Conservation (phyloP, 805 yeast species). For the Schizosaccharomyces osmophilus region DNA sequence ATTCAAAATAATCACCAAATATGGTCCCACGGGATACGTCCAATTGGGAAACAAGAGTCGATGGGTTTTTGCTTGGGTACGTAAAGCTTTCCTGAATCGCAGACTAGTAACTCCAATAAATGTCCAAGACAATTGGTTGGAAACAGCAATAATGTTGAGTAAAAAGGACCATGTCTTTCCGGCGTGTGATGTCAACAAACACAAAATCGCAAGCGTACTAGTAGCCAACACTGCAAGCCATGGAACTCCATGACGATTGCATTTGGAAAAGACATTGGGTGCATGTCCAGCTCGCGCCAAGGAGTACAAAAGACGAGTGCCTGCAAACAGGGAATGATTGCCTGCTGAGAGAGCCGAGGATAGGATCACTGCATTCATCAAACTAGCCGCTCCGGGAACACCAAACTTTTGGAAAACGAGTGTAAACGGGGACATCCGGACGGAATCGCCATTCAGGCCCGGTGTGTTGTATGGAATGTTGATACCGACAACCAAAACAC, state of each 20-base stretch:
- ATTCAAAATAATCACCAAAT: slow-evolving; percentile 35
- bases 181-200: slow-evolving; percentile 39
- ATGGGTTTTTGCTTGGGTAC: slow-evolving; percentile 18
- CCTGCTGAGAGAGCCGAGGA: slow-evolving; percentile 55
- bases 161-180: slow-evolving; percentile 41
- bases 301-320: slow-evolving; percentile 44
- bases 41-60: slow-evolving; percentile 24
- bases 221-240: slow-evolving; percentile 32
- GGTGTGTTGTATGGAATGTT: slow-evolving; percentile 40
- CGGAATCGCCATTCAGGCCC: slow-evolving; percentile 34
- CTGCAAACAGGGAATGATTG: slow-evolving; percentile 44
- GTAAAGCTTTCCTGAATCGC: slow-evolving; percentile 26
- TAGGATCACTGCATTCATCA: slow-evolving; percentile 46
- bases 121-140: slow-evolving; percentile 41
- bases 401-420: slow-evolving; percentile 46
- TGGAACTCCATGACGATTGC: slow-evolving; percentile 62
- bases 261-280: slow-evolving; percentile 37
- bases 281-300: slow-evolving; percentile 43
- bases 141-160: slow-evolving; percentile 31
- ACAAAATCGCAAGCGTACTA: slow-evolving; percentile 27
- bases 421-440: slow-evolving; percentile 34
- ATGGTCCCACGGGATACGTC: slow-evolving; percentile 37
- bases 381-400: slow-evolving; percentile 40
- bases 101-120: slow-evolving; percentile 29
- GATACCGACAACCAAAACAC: slow-evolving; percentile 34